phyloP scores from a whole-genome alignment of 2,329 filamentous ascomycete species.

The Tolypocladium tundrense region DNA sequence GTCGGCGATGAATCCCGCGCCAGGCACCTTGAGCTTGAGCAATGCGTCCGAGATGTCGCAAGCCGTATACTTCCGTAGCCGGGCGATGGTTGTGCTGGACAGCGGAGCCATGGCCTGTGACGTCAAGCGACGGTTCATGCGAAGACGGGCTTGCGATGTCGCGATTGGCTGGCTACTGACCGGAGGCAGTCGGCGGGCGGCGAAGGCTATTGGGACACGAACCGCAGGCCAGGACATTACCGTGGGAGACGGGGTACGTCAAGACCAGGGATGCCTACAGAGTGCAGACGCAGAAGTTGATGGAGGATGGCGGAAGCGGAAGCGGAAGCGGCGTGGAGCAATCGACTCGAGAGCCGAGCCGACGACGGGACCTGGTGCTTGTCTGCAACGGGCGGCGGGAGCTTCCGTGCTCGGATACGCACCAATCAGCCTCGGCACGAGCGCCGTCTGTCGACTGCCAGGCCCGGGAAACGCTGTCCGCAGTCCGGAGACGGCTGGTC shows the following conservation, averaged over 20 bases:
- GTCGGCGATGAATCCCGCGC: constrained; percentile 58
- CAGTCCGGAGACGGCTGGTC: neutral
- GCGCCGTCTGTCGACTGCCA: neutral
- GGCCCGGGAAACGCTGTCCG: neutral
- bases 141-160: neutral
- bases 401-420: neutral
- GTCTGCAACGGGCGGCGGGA: neutral
- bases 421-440: neutral
- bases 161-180: neutral
- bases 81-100: constrained; percentile 10
- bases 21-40: constrained; percentile 55
- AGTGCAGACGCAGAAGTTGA: neutral
- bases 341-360: neutral
- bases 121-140: neutral
- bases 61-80: constrained; percentile 29
- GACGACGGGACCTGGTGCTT: neutral
- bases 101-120: constrained; percentile 3
- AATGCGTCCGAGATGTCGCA: constrained; percentile 63
- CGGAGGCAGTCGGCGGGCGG: neutral
- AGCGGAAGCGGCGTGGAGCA: neutral
- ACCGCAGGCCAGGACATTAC: neutral
- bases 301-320: neutral
- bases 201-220: neutral
- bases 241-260: neutral
- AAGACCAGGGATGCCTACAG: neutral